Percentiles rank a stretch among this genome's conserved stretches.
phyloP scores from a whole-genome alignment of 2,329 filamentous ascomycete species.

The Waltergamsia citrina region DNA sequence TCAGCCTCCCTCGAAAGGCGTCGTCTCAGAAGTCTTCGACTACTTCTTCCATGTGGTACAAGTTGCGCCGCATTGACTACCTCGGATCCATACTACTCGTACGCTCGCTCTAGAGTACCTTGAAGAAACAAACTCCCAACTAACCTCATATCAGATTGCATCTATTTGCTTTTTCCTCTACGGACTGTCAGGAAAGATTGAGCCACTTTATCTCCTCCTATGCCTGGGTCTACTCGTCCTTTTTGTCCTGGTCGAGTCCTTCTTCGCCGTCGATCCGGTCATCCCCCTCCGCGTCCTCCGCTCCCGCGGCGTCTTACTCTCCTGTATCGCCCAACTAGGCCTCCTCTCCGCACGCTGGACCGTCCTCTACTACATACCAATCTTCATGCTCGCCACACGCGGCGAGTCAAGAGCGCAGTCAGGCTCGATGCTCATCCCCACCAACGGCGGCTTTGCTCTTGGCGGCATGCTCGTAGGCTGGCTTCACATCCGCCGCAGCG shows the following conservation, averaged over 20 bases:
- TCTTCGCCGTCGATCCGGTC: slow-evolving; percentile 58
- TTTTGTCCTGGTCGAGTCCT: slow-evolving; percentile 55
- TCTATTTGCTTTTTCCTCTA: slow-evolving; percentile 66
- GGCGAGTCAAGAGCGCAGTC: slow-evolving; percentile 60
- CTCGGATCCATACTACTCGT: slow-evolving; percentile 59
- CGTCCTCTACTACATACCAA: slow-evolving; percentile 71
- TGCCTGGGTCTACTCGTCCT: slow-evolving; percentile 41
- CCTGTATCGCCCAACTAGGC: slow-evolving; percentile 64
- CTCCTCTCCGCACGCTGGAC: slow-evolving; percentile 77
- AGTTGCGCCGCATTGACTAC: slow-evolving; percentile 64
- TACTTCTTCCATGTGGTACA: slow-evolving; percentile 29
- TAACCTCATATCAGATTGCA: slow-evolving; percentile 35
- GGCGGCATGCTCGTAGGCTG: slow-evolving; percentile 67
- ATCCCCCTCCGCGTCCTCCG: slow-evolving; percentile 63
- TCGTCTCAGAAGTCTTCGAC: not conserved
- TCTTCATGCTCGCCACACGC: slow-evolving; percentile 69
- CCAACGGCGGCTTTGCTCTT: slow-evolving; percentile 67
- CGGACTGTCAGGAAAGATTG: slow-evolving; percentile 56
- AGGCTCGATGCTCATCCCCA: slow-evolving; percentile 70
- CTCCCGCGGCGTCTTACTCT: slow-evolving; percentile 61
- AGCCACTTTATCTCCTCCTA: slow-evolving; percentile 47
- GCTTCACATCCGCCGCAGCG: slow-evolving; percentile 63
- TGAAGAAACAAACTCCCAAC: too few species aligned
- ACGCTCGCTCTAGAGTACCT: slow-evolving; percentile 20
- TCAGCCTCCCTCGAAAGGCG: slow-evolving; percentile 43